Evolutionary conservation across 345 rosid genomes (phyloP).

Genomic region (Crucihimalaya himalaica): DNA sequence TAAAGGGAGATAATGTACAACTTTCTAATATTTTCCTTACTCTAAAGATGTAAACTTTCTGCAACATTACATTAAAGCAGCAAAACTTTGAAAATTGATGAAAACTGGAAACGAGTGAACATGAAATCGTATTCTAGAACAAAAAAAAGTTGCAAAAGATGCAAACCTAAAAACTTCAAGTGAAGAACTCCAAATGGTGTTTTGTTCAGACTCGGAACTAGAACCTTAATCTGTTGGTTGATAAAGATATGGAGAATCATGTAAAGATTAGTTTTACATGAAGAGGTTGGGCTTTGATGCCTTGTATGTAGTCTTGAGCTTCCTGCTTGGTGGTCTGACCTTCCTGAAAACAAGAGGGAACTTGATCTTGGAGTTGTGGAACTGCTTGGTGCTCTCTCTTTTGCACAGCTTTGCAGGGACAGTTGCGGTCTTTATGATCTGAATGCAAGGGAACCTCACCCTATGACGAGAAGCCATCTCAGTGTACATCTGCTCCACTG

Average conservation of each 20-base stretch:
- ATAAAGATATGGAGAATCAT: neutral
- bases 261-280: constrained; percentile 37
- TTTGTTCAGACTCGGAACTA: constrained; percentile 9
- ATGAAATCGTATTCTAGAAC: neutral
- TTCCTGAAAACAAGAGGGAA: constrained; percentile 55
- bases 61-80: neutral
- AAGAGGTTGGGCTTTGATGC: constrained; percentile 59
- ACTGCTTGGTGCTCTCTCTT: constrained; percentile 67
- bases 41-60: neutral
- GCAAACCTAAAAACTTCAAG: neutral
- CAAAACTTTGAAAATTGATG: constrained; percentile 3
- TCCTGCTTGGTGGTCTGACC: constrained; percentile 62
- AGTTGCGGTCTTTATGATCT: constrained; percentile 64
- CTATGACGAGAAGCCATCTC: constrained; percentile 77
- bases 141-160: neutral
- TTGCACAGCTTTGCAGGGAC: constrained; percentile 54
- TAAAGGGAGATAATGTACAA: neutral
- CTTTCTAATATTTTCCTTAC: neutral
- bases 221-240: constrained; percentile 23
- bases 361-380: constrained; percentile 60
- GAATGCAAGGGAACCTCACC: constrained; percentile 69
- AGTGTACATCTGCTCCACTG: constrained; percentile 67
- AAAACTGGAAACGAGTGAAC: neutral
- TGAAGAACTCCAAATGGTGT: constrained; percentile 8
- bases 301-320: constrained; percentile 64